Evolutionary conservation across 306 rosid species (phyloP).

Genomic region (Vachellia pachyceras): DNA sequence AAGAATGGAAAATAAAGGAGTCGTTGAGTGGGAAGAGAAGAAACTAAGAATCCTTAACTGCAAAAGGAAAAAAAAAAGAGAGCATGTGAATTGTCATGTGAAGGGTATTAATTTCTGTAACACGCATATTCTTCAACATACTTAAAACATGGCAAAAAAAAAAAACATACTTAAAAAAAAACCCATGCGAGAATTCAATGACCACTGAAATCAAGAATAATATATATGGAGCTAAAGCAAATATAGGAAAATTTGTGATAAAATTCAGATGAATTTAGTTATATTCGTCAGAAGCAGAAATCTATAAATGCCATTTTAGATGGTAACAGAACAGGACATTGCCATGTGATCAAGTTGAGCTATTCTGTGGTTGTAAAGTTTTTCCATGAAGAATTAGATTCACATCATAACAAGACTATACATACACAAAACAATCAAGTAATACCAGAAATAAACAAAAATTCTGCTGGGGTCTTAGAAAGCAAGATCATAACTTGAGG

Average conservation of each 20-base stretch:
- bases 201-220: constrained; percentile 32
- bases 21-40: constrained; percentile 45
- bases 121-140: constrained; percentile 42
- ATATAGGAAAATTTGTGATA: constrained; percentile 24
- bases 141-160: too few species aligned
- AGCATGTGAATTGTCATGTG: constrained; percentile 89
- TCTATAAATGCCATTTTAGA: constrained; percentile 19
- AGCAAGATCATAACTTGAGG: background rate
- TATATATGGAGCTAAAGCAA: constrained; percentile 33
- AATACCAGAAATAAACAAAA: constrained; percentile 31
- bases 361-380: background rate
- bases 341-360: constrained; percentile 32
- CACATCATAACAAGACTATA: constrained; percentile 23
- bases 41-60: constrained; percentile 42
- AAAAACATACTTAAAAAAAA: too few species aligned
- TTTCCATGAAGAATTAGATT: constrained; percentile 34
- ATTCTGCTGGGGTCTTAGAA: background rate
- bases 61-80: too few species aligned
- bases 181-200: constrained; percentile 78
- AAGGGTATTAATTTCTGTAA: constrained; percentile 56
- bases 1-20: constrained; percentile 33
- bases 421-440: constrained; percentile 25
- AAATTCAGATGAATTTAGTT: constrained; percentile 1
- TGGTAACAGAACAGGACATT: constrained; percentile 29
- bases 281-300: background rate